phyloP scores from a whole-genome alignment of 371 early-diverging fungal genomes.

The Mucor mucedo region DNA sequence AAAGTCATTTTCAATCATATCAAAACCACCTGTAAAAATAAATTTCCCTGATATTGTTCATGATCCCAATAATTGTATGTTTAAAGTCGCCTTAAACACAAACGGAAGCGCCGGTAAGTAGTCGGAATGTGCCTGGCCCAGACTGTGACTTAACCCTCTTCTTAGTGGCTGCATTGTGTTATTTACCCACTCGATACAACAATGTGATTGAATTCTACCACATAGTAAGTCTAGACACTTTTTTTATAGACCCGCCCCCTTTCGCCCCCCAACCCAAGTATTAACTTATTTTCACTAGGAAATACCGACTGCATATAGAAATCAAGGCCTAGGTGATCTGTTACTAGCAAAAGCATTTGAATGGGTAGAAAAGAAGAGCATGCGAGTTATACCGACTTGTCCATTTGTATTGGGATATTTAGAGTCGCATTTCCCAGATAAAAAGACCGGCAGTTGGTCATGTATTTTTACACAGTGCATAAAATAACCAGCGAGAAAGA shows the following conservation, averaged over 20 bases:
- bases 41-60: conserved; percentile 23
- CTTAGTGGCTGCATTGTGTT: conserved; percentile 34
- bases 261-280: not conserved
- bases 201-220: conserved; percentile 35
- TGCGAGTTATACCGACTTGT: conserved; percentile 34
- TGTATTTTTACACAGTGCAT: not conserved
- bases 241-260: not conserved
- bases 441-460: conserved; percentile 18
- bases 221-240: conserved; percentile 15
- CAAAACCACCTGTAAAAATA: not conserved
- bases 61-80: conserved; percentile 31
- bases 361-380: conserved; percentile 28
- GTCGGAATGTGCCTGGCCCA: not conserved
- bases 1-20: not conserved
- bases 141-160: not conserved
- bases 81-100: conserved; percentile 26
- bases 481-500: too few relatives aligned
- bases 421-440: conserved; percentile 23
- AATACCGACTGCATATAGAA: conserved; percentile 31
- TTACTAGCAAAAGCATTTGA: conserved; percentile 32
- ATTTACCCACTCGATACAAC: conserved; percentile 31
- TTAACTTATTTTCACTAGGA: conserved; percentile 21
- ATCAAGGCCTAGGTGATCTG: conserved; percentile 35
- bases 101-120: conserved; percentile 28
- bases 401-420: conserved; percentile 33